Evolutionary conservation across 2,329 filamentous ascomycete genomes (phyloP).

Genomic region (Ampelomyces quisqualis): DNA sequence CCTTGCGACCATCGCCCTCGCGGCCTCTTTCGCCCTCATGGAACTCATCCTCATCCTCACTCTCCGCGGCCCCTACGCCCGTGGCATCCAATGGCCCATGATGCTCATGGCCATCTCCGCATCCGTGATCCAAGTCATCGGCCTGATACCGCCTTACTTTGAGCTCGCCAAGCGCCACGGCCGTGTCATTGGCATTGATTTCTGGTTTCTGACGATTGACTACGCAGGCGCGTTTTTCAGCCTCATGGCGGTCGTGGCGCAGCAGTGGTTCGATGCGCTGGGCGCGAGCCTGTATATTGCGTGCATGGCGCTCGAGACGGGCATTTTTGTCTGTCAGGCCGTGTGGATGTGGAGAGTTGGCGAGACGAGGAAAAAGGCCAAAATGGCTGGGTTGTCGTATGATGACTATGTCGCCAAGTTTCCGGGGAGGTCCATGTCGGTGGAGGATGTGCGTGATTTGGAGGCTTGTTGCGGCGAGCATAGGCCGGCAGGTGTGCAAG

Average conservation of each 20-base stretch:
- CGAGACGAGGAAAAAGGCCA: constrained; percentile 54
- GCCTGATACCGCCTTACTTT: constrained; percentile 61
- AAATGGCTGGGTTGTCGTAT: constrained; percentile 54
- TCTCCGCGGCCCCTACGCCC: constrained; percentile 56
- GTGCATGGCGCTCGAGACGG: constrained; percentile 59
- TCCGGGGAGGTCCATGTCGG: constrained; percentile 4
- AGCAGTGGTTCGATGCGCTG: constrained; percentile 62
- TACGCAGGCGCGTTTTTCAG: constrained; percentile 64
- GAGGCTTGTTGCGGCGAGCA: constrained; percentile 4
- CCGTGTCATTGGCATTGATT: constrained; percentile 61
- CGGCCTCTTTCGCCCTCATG: constrained; percentile 53
- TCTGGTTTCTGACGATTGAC: constrained; percentile 61
- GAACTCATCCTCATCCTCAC: constrained; percentile 60
- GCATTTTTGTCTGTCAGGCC: constrained; percentile 61
- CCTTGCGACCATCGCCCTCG: constrained; percentile 45
- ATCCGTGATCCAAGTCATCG: constrained; percentile 57
- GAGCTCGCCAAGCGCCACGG: constrained; percentile 64
- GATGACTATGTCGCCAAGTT: constrained; percentile 23
- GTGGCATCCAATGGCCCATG: constrained; percentile 57
- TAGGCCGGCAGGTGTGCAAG: not conserved
- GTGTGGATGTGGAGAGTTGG: constrained; percentile 61
- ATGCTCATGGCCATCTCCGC: constrained; percentile 60
- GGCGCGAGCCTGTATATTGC: constrained; percentile 62
- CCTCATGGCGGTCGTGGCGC: constrained; percentile 61
- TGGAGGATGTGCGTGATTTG: constrained; percentile 3